Evolutionary conservation across 2,329 filamentous ascomycete species (phyloP).

Genomic region (Amesomyces nigricolor): DNA sequence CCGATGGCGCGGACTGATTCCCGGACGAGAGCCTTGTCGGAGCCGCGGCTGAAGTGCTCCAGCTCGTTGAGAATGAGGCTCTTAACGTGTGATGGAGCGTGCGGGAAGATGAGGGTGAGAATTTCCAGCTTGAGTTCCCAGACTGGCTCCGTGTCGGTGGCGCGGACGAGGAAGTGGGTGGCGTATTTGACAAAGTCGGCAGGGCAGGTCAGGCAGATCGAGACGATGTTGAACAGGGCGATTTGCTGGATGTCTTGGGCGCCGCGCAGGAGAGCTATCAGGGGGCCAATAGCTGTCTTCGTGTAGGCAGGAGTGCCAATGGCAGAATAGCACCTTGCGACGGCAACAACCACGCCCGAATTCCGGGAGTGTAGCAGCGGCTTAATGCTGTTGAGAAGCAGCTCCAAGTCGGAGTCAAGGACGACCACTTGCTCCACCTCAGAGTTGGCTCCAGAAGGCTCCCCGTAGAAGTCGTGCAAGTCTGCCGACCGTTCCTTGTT

Average conservation of each 20-base stretch:
- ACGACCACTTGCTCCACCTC: slow-evolving; percentile 52
- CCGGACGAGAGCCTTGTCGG: slow-evolving; percentile 69
- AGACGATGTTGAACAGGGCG: slow-evolving; percentile 89
- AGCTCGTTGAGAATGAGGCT: slow-evolving; percentile 86
- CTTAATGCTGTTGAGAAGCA: slow-evolving; percentile 73
- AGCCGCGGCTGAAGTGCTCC: slow-evolving; percentile 79
- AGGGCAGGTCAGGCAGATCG: slow-evolving; percentile 74
- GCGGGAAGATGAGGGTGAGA: slow-evolving; percentile 83
- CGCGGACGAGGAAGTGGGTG: slow-evolving; percentile 81
- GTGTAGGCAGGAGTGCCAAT: slow-evolving; percentile 76
- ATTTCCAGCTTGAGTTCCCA: slow-evolving; percentile 92
- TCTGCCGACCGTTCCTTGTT: slow-evolving; percentile 36
- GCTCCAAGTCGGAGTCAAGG: slow-evolving; percentile 74
- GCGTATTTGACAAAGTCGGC: slow-evolving; percentile 80
- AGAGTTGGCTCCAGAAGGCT: slow-evolving; percentile 44
- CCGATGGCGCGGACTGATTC: slow-evolving; percentile 92
- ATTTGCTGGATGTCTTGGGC: slow-evolving; percentile 84
- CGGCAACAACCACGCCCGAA: slow-evolving; percentile 83
- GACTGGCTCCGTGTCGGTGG: slow-evolving; percentile 71
- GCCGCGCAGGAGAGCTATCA: slow-evolving; percentile 78
- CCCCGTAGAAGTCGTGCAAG: slow-evolving; percentile 76
- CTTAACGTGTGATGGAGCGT: slow-evolving; percentile 69
- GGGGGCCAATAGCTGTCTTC: slow-evolving; percentile 68
- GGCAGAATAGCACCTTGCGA: slow-evolving; percentile 77
- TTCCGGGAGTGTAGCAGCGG: slow-evolving; percentile 90